Conservation (phyloP, 2,329 filamentous ascomycete species). For the Hysterium pulicare region DNA sequence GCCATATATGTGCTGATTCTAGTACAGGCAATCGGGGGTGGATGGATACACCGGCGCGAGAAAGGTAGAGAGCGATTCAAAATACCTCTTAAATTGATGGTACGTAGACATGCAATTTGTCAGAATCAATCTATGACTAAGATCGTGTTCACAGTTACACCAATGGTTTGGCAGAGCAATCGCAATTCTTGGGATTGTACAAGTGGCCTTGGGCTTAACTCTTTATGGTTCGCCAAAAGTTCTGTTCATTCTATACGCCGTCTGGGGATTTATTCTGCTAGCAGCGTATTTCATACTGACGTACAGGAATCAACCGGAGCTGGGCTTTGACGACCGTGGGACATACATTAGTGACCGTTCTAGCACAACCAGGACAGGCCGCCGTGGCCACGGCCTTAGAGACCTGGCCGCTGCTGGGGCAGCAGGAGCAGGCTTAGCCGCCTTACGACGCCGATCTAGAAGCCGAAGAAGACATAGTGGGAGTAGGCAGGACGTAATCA, state of each 20-base stretch:
- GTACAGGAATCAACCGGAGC: slow-evolving; percentile 61
- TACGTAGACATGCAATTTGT: slow-evolving; percentile 29
- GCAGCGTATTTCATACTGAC: slow-evolving; percentile 76
- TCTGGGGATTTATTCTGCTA: slow-evolving; percentile 72
- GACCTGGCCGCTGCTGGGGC: slow-evolving; percentile 54
- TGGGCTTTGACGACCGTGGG: slow-evolving; percentile 54
- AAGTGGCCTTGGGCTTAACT: slow-evolving; percentile 84
- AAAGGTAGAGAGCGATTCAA: slow-evolving; percentile 52
- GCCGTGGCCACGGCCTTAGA: slow-evolving; percentile 38
- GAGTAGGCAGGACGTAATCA: slow-evolving; percentile 28
- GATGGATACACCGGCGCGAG: slow-evolving; percentile 57
- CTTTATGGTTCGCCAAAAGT: slow-evolving; percentile 86
- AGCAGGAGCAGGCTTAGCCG: slow-evolving; percentile 57
- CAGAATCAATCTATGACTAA: slow-evolving; percentile 3
- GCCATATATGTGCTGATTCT: slow-evolving; percentile 72
- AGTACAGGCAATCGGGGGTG: slow-evolving; percentile 67
- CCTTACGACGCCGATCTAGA: slow-evolving; percentile 44
- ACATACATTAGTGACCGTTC: slow-evolving; percentile 57
- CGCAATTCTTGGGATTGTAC: slow-evolving; percentile 76
- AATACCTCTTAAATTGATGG: slow-evolving; percentile 57
- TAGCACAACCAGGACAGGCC: slow-evolving; percentile 41
- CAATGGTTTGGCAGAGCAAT: slow-evolving; percentile 81
- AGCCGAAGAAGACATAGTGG: slow-evolving; percentile 21
- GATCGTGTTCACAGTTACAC: slow-evolving; percentile 63
- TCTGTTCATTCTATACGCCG: slow-evolving; percentile 79